These are phyloP conservation scores for Dactylellina drechsleri DNA, from an alignment of 2,329 filamentous ascomycete species.

Conservation along the genomic window DNA sequence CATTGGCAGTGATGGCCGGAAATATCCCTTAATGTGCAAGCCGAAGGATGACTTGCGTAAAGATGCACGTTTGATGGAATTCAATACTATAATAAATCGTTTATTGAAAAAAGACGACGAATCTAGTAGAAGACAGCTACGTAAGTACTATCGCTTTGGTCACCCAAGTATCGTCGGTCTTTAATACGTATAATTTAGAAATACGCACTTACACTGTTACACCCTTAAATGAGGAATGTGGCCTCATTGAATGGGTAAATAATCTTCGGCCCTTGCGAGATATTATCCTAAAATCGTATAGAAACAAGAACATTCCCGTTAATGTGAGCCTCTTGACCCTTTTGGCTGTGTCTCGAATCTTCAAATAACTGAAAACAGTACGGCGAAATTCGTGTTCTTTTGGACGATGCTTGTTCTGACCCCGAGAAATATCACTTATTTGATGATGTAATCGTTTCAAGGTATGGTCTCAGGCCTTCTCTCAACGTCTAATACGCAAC, in stretches of 20 bases:
- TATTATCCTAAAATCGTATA: slow-evolving; percentile 82
- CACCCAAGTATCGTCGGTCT: slow-evolving; percentile 13
- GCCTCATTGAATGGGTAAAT: slow-evolving; percentile 98
- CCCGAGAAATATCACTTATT: slow-evolving; percentile 76
- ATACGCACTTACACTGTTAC: slow-evolving; percentile 98
- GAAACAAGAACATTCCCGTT: slow-evolving; percentile 73
- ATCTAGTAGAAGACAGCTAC: slow-evolving; percentile 86
- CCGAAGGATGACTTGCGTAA: slow-evolving; percentile 98
- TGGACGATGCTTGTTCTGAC: slow-evolving; percentile 73
- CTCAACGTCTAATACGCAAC: neutral
- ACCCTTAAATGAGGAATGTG: slow-evolving; percentile 95
- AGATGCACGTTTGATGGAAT: slow-evolving; percentile 98
- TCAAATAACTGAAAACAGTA: slow-evolving; percentile 47
- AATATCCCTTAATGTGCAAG: slow-evolving; percentile 92
- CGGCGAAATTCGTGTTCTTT: slow-evolving; percentile 62
- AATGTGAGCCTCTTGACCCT: slow-evolving; percentile 63
- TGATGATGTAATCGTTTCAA: slow-evolving; percentile 70
- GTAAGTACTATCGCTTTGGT: slow-evolving; percentile 59
- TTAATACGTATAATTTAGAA: slow-evolving; percentile 63
- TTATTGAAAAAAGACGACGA: slow-evolving; percentile 91
- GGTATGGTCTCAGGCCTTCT: slow-evolving; percentile 58
- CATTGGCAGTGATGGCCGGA: slow-evolving; percentile 85
- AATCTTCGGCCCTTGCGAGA: slow-evolving; percentile 94
- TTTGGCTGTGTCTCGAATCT: slow-evolving; percentile 1
- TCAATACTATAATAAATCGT: slow-evolving; percentile 97